Evolutionary conservation across 1,284 basidiomycete species (phyloP).

Genomic region (Porodaedalea pini): DNA sequence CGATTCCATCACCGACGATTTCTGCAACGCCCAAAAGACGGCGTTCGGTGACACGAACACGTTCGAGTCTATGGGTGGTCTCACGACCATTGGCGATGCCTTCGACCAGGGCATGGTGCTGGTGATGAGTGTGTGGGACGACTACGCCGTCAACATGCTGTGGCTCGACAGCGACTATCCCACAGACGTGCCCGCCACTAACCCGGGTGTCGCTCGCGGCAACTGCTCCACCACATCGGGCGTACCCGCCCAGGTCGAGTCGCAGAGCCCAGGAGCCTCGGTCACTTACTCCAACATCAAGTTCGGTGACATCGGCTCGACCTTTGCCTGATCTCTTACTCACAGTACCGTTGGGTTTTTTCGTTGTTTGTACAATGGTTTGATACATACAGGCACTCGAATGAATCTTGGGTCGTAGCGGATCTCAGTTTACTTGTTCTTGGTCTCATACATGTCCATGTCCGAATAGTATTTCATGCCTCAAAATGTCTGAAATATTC

Average conservation of each 20-base stretch:
- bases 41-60: conserved; percentile 36
- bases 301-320: conserved; percentile 28
- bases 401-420: too few species aligned
- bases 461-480: too few species aligned
- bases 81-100: conserved; percentile 25
- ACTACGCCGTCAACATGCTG: conserved; percentile 37
- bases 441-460: too few species aligned
- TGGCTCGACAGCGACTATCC: conserved; percentile 41
- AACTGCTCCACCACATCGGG: conserved; percentile 36
- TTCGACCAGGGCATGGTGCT: conserved; percentile 28
- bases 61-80: conserved; percentile 34
- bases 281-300: conserved; percentile 31
- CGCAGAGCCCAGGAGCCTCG: conserved; percentile 8
- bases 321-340: too few species aligned
- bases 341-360: too few species aligned
- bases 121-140: conserved; percentile 33
- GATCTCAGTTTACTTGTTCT: too few species aligned
- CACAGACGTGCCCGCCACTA: conserved; percentile 28
- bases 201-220: conserved; percentile 37
- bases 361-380: too few species aligned
- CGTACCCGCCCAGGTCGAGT: conserved; percentile 32
- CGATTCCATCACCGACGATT: conserved; percentile 38
- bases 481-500: too few species aligned
- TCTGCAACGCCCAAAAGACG: conserved; percentile 39
- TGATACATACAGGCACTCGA: too few species aligned